Conservation (phyloP, 2,329 filamentous ascomycete species). For the Phaeosphaeria sp. region DNA sequence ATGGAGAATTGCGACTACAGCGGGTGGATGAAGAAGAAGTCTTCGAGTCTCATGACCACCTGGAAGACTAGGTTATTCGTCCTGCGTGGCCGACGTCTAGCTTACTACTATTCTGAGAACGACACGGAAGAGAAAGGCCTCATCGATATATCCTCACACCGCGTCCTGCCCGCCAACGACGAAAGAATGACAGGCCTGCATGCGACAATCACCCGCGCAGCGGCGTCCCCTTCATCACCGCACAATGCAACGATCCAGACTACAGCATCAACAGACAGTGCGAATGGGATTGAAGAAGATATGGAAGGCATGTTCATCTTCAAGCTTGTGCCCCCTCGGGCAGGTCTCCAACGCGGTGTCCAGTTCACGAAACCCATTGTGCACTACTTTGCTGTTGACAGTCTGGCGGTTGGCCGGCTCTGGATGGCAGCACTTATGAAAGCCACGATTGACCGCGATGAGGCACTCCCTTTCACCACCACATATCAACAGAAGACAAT, state of each 20-base stretch:
- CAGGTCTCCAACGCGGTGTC: slow-evolving; percentile 85
- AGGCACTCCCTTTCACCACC: slow-evolving; percentile 77
- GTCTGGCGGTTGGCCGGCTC: slow-evolving; percentile 81
- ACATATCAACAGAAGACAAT: slow-evolving; percentile 99
- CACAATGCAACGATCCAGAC: slow-evolving; percentile 50
- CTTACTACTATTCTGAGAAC: slow-evolving; percentile 94
- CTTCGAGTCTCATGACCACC: slow-evolving; percentile 91
- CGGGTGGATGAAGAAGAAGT: slow-evolving; percentile 99
- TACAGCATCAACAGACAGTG: slow-evolving; percentile 46
- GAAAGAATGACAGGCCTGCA: slow-evolving; percentile 90
- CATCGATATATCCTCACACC: slow-evolving; percentile 97
- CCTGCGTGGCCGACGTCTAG: slow-evolving; percentile 85
- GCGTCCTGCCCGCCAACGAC: slow-evolving; percentile 92
- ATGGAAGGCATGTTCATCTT: slow-evolving; percentile 85
- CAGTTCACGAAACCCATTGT: slow-evolving; percentile 98
- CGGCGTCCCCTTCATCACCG: slow-evolving; percentile 67
- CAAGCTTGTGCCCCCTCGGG: slow-evolving; percentile 91
- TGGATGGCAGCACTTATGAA: slow-evolving; percentile 99
- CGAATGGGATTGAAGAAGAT: slow-evolving; percentile 54
- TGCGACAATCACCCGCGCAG: slow-evolving; percentile 89
- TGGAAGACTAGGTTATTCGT: slow-evolving; percentile 99
- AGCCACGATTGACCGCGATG: slow-evolving; percentile 93
- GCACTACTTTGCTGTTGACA: slow-evolving; percentile 97
- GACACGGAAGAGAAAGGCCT: slow-evolving; percentile 93
- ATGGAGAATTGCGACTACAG: slow-evolving; percentile 89